Base-by-base conservation (phyloP, 768 basidiomycete species). In the Lentinula aciculospora region DNA sequence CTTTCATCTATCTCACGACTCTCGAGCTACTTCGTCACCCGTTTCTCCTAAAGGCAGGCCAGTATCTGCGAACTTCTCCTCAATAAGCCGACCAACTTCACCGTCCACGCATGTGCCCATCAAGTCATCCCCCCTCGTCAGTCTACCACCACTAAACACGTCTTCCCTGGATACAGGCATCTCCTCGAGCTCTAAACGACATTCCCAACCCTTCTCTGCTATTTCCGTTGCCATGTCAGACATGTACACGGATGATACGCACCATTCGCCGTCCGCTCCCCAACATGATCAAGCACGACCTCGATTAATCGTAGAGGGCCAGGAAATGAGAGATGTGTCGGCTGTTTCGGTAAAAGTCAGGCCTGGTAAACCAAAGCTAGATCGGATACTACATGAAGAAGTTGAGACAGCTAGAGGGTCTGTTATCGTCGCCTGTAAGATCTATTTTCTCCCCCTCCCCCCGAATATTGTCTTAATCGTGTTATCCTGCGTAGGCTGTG, bases 341-440 rank as follows among this genome's bases (percentile, higher is more conserved):
- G 63, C 79, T 23, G 74, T 90, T 46, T 73, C 84, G 6, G 88
- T 90, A 69, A 73, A 80, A 57, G 84, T 83, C 28, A 72, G 83
- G 45, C 78, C 80, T 3, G 90, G 90, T 2, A 80, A 82, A 64
- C 90, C 89, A 25, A 83, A 79, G 62, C 65, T 92, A 39, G 79
- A 81, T 39, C 70, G 75, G 56, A 80, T 90, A 32, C 64, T 90
- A 23, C 76, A 78, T 28, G 85, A 88, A 57, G 90, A 91, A 69
- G 80, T 88, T 3, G 72, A 79, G 46, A 64, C 64, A 15, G 77
- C 85, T 29, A 64, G 69, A 59, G 86, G 86, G 17, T 72, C 80
- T 12, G 66, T 88, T 57, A 72, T 85, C 45, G 88, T 92, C 47
- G 85, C 84, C 12, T 89, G 88, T 89, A 64, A 74, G 88, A 80